These are phyloP conservation scores for Chaetomium fimeti DNA, from an alignment of 495 filamentous ascomycete genomes.

Conservation along the genomic window DNA sequence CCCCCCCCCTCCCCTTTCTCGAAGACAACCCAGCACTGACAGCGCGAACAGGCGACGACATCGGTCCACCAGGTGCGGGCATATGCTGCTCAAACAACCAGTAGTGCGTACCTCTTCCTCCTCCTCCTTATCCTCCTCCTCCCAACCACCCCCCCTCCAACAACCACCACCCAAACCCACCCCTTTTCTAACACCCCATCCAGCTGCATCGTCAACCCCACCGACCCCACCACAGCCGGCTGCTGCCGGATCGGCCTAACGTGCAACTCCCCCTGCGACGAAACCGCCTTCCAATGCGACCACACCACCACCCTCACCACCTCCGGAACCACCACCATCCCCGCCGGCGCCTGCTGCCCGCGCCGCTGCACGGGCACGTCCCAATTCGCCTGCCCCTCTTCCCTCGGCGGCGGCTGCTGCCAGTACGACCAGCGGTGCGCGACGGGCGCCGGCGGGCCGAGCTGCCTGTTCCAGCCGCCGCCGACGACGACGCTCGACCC, in stretches of 20 bases:
- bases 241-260: slow-evolving; percentile 43
- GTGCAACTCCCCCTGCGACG: slow-evolving; percentile 39
- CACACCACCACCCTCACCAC: slow-evolving; percentile 26
- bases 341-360: slow-evolving; percentile 38
- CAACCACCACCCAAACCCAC: background rate
- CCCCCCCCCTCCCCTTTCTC: background rate
- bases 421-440: slow-evolving; percentile 39
- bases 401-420: slow-evolving; percentile 49
- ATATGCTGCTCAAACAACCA: slow-evolving; percentile 22
- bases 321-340: slow-evolving; percentile 14
- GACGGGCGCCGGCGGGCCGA: background rate
- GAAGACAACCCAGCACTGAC: slow-evolving; percentile 1
- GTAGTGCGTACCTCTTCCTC: slow-evolving; percentile 19
- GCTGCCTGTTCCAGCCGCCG: slow-evolving; percentile 28
- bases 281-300: slow-evolving; percentile 25
- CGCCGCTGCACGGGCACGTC: slow-evolving; percentile 38
- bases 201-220: slow-evolving; percentile 36
- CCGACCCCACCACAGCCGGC: slow-evolving; percentile 17
- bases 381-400: slow-evolving; percentile 32
- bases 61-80: slow-evolving; percentile 20
- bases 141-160: background rate
- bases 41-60: slow-evolving; percentile 15
- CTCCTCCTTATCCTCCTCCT: background rate
- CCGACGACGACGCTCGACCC: slow-evolving; percentile 24
- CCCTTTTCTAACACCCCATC: background rate